Evolutionary conservation across 2,329 filamentous ascomycete genomes (phyloP).

Genomic region (Cladobotryum protrusum): DNA sequence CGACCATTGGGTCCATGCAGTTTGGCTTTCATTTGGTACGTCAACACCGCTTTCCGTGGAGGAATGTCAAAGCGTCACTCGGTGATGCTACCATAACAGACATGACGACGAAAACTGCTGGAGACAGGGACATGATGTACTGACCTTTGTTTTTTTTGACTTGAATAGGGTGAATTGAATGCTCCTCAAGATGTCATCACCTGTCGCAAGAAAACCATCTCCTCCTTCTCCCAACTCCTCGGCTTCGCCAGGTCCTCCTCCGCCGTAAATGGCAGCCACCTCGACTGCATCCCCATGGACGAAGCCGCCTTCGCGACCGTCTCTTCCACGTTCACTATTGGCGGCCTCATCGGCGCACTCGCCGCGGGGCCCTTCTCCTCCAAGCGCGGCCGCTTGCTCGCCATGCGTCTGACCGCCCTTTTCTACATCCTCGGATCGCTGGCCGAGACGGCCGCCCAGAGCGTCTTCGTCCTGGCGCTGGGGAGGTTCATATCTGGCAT

Average conservation of each 20-base stretch:
- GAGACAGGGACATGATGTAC: too few species aligned
- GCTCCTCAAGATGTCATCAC: conserved; percentile 91
- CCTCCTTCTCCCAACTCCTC: conserved; percentile 22
- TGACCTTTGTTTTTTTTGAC: background rate
- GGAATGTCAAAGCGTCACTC: too few species aligned
- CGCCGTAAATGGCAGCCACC: conserved; percentile 35
- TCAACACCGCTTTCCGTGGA: conserved; percentile 5
- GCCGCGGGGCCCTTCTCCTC: conserved; percentile 74
- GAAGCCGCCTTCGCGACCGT: conserved; percentile 76
- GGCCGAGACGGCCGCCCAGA: conserved; percentile 65
- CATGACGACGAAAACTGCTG: too few species aligned
- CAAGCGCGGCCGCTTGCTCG: conserved; percentile 63
- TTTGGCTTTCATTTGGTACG: conserved; percentile 89
- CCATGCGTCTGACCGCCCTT: conserved; percentile 70
- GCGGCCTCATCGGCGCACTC: conserved; percentile 79
- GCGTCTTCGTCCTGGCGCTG: conserved; percentile 60
- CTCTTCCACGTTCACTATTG: conserved; percentile 85
- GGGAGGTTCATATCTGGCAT: conserved; percentile 77
- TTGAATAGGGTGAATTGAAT: conserved; percentile 73
- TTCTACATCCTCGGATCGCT: conserved; percentile 72
- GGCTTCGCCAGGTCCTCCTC: conserved; percentile 23
- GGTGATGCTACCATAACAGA: too few species aligned
- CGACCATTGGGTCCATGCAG: conserved; percentile 81
- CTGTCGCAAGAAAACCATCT: conserved; percentile 56
- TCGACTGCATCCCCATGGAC: conserved; percentile 85